Evolutionary conservation across 495 filamentous ascomycete species (phyloP), one percentile per base, ranked within the genome.

Genomic region (Stereocaulon alpinum): DNA sequence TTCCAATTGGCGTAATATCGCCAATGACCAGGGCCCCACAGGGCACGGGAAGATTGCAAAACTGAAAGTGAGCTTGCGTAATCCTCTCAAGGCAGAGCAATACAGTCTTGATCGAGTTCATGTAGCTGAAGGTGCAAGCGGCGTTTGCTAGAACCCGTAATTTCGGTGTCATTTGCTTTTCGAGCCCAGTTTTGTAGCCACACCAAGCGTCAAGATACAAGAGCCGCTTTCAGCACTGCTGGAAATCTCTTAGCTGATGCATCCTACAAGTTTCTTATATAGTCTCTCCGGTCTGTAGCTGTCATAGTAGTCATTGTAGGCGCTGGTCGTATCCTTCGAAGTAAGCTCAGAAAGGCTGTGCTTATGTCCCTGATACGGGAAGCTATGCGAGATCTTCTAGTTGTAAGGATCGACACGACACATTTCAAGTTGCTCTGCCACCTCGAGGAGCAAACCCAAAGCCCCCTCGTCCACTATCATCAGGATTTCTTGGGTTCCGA

Each of bases 401-500:
- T 40, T 37, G 45, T 49, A 56, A 20, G 1, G 27, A 6, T 18
- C 5, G 15, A 24, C 20, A 14, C 9, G 15, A 37, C 6, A 17
- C 22, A 11, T 27, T 10, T 61, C 54, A 66, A 56, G 48, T n/a
- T 59, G 62, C 65, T 65, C 69, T 69, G 14, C 70, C 72, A 43
- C 82, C 83, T 61, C 82, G 71, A 42, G 70, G 70, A 40, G 71
- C 73, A 58, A 83, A 82, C 63, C 81, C 84, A 67, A 88, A 89
- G 1, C 88, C 88, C 45, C 85, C 85, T 69, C 84, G 80, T 57
- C 86, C 88, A 66, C 79, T 88, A 29, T 76, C 75, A 70, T 94
- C 88, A 10, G 90, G 90, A 3, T 86, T 87, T 60, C 82, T 78
- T 22, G 90, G 90, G 65, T 73, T 72, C 37, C 90, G 82, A 57